Conservation (phyloP, 352 stramenopile genomes). For the Globisporangium polare region DNA sequence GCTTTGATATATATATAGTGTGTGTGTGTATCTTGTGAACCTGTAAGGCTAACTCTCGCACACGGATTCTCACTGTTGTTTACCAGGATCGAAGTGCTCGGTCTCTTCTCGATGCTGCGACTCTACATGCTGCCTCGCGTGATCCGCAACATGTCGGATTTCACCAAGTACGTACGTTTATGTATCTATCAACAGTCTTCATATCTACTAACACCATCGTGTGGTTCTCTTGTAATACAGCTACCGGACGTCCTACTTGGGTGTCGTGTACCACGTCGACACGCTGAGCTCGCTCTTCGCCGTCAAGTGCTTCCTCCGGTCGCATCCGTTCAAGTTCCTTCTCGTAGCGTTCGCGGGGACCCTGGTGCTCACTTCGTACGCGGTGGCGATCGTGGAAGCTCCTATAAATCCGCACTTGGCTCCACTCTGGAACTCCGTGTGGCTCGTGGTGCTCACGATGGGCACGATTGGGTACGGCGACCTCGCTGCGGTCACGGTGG, state of each 20-base stretch:
- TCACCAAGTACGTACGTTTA: constrained; percentile 43
- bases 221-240: constrained; percentile 20
- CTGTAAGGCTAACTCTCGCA: too few relatives aligned
- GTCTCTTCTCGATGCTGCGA: constrained; percentile 56
- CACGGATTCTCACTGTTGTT: not conserved
- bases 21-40: too few relatives aligned
- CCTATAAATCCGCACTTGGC: constrained; percentile 62
- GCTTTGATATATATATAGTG: too few relatives aligned
- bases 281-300: constrained; percentile 76
- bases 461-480: constrained; percentile 76
- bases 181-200: not conserved
- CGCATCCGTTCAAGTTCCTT: constrained; percentile 63
- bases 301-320: constrained; percentile 74
- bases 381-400: constrained; percentile 61
- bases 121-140: constrained; percentile 78
- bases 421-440: constrained; percentile 53
- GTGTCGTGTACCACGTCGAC: constrained; percentile 68
- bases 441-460: constrained; percentile 76
- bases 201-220: not conserved
- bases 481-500: constrained; percentile 42
- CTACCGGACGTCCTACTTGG: constrained; percentile 74
- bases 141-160: constrained; percentile 73
- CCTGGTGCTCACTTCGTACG: constrained; percentile 55
- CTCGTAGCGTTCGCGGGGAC: constrained; percentile 31
- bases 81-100: constrained; percentile 58